Evolutionary conservation across 371 early-diverging fungal species (phyloP).

Genomic region (Mortierella sp.): DNA sequence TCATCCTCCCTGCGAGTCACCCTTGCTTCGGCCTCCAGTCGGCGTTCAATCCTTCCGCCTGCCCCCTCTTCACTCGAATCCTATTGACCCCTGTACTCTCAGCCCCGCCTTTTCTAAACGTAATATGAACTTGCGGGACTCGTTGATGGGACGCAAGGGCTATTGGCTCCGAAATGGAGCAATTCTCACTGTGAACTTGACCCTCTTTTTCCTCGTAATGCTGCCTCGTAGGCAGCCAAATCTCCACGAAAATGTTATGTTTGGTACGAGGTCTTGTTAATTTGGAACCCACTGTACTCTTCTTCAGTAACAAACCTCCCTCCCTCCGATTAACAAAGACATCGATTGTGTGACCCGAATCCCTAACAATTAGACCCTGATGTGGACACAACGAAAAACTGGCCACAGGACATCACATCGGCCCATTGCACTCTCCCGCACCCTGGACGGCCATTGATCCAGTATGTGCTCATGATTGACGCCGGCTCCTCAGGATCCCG

Average conservation of each 20-base stretch:
- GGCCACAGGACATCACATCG: conserved; percentile 58
- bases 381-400: conserved; percentile 1
- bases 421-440: conserved; percentile 71
- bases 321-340: neutral
- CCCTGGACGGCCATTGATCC: conserved; percentile 67
- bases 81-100: neutral
- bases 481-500: conserved; percentile 98
- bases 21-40: neutral
- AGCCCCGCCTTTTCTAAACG: conserved; percentile 9
- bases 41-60: neutral
- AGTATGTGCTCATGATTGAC: conserved; percentile 87
- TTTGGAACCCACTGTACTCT: neutral
- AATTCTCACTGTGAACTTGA: conserved; percentile 45
- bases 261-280: conserved; percentile 16
- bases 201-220: conserved; percentile 49
- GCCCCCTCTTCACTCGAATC: no score
- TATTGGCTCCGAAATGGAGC: conserved; percentile 53
- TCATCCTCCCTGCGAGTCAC: neutral
- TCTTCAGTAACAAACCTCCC: no score
- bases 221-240: conserved; percentile 38
- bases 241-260: conserved; percentile 16
- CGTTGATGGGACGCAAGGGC: conserved; percentile 52
- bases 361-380: neutral
- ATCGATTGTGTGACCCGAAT: no score
- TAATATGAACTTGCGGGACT: conserved; percentile 44